These are phyloP conservation scores for Paracoccidioides brasiliensis DNA, from an alignment of 2,329 filamentous ascomycete species.

Conservation along the genomic window DNA sequence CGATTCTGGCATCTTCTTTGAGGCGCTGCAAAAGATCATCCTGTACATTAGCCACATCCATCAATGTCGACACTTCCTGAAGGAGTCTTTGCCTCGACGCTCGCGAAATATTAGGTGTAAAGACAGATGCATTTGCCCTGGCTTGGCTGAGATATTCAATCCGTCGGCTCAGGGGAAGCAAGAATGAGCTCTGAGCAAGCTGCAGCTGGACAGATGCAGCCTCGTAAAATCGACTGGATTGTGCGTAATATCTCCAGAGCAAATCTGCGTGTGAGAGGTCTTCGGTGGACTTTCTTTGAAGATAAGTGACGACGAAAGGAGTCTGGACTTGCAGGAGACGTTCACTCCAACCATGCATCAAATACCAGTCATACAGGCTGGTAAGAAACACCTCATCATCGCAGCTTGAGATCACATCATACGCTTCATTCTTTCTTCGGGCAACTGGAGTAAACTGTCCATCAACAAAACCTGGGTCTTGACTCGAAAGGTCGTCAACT, in stretches of 20 bases:
- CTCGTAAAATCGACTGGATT: slow-evolving; percentile 69
- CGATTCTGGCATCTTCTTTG: slow-evolving; percentile 57
- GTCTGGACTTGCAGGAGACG: slow-evolving; percentile 75
- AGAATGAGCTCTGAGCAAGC: slow-evolving; percentile 71
- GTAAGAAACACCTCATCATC: slow-evolving; percentile 91
- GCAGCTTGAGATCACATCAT: slow-evolving; percentile 76
- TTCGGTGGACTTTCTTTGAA: slow-evolving; percentile 60
- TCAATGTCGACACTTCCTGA: slow-evolving; percentile 69
- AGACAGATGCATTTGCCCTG: slow-evolving; percentile 81
- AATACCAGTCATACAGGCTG: slow-evolving; percentile 96
- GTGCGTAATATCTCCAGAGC: slow-evolving; percentile 83
- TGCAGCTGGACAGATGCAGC: slow-evolving; percentile 77
- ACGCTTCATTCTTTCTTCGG: slow-evolving; percentile 75
- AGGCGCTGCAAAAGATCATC: slow-evolving; percentile 77
- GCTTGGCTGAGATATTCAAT: slow-evolving; percentile 84
- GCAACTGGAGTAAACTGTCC: slow-evolving; percentile 63
- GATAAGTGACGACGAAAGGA: slow-evolving; percentile 72
- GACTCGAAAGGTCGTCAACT: slow-evolving; percentile 57
- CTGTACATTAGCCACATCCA: slow-evolving; percentile 91
- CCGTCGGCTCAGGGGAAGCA: slow-evolving; percentile 65
- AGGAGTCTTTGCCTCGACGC: slow-evolving; percentile 75
- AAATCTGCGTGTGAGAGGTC: slow-evolving; percentile 74
- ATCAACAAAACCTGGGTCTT: slow-evolving; percentile 61
- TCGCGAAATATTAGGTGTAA: slow-evolving; percentile 60
- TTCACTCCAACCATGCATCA: slow-evolving; percentile 70